Percentiles rank a stretch among this genome's conserved stretches.
These are phyloP conservation scores for Cicer bijugum DNA, from an alignment of 306 rosid genomes.

Conservation along the genomic window DNA sequence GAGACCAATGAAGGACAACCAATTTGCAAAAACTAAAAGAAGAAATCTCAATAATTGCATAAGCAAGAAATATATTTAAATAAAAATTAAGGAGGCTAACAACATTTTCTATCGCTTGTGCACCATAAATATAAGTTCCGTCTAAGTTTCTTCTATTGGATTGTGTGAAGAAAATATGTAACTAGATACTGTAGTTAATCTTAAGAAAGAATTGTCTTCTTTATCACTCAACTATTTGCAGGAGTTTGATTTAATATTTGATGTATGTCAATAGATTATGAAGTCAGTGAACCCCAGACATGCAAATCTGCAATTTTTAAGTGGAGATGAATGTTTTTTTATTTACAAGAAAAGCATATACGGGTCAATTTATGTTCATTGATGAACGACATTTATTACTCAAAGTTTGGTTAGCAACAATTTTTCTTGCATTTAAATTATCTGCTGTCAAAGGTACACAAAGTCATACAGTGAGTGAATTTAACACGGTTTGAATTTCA, in stretches of 20 bases:
- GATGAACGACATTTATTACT: no score
- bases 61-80: no score
- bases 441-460: background rate
- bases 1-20: no score
- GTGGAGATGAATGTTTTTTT: no score
- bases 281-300: no score
- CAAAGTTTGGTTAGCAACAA: background rate
- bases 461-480: background rate
- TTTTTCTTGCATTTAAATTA: background rate
- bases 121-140: background rate
- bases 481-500: background rate
- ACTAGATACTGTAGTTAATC: constrained; percentile 37
- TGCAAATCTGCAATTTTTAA: no score
- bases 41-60: no score
- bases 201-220: constrained; percentile 33
- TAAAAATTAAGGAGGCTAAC: constrained; percentile 8
- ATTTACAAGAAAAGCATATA: no score
- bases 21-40: no score
- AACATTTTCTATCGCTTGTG: constrained; percentile 33
- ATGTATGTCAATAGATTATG: constrained; percentile 18
- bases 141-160: constrained; percentile 32
- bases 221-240: constrained; percentile 29
- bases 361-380: no score
- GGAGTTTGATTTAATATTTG: constrained; percentile 30
- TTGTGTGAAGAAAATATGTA: background rate